These are phyloP conservation scores for Trichoderma sp. DNA, from an alignment of 2,329 filamentous ascomycete genomes.

Conservation along the genomic window DNA sequence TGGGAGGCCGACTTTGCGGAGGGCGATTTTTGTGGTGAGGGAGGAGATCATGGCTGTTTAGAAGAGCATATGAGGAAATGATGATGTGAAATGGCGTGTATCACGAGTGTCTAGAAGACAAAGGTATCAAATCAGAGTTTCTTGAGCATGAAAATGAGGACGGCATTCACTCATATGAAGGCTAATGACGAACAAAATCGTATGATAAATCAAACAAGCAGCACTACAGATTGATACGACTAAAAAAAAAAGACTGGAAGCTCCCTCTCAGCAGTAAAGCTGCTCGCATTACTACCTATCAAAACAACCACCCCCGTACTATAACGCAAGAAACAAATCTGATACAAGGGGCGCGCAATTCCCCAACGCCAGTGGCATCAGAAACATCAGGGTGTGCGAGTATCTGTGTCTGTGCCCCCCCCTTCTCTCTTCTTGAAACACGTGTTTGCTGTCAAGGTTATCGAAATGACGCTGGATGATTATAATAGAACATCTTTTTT, in stretches of 20 bases:
- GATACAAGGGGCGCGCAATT: slow-evolving; percentile 18
- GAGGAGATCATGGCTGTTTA: slow-evolving; percentile 54
- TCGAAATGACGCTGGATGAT: neutral
- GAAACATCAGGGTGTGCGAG: neutral
- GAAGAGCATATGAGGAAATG: neutral
- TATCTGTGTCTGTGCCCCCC: neutral
- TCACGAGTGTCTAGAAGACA: neutral
- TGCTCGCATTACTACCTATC: neutral
- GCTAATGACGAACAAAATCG: neutral
- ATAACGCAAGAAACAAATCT: slow-evolving; percentile 10
- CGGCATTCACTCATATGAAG: neutral
- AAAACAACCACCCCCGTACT: neutral
- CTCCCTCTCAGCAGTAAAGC: neutral
- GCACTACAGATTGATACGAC: neutral
- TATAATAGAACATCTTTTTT: no score
- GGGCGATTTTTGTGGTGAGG: slow-evolving; percentile 61
- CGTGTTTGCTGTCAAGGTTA: neutral
- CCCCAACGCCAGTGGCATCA: neutral
- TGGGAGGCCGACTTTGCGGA: slow-evolving; percentile 60
- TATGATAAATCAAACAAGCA: neutral
- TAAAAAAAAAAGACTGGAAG: neutral
- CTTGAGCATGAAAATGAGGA: neutral
- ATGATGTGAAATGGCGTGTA: neutral
- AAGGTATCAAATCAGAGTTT: neutral
- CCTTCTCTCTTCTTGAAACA: neutral